Evolutionary conservation across 2,329 filamentous ascomycete species (phyloP), one percentile per base, ranked within the genome.

Genomic region (Fonsecaea pugnacius): DNA sequence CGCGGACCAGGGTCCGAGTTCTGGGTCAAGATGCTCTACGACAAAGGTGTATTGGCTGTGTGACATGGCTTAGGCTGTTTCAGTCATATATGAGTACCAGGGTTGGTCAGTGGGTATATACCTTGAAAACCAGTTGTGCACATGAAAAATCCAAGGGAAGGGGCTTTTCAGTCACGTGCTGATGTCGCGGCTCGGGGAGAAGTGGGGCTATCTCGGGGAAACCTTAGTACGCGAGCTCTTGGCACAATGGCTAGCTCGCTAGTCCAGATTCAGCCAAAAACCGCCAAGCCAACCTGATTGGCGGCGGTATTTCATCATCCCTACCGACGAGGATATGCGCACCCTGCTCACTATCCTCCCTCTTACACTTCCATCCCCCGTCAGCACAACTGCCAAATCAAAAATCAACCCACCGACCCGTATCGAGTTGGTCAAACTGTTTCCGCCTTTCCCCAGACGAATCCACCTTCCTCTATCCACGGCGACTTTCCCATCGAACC

Each of bases 11-110:
- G 87, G 86, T 36, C 96, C 95, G 33, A 99, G 85, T 78, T 99
- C 95, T 46, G 91, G 89, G 80, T 99, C 95, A 69, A 99, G 88
- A 78, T 99, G 94, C 82, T 98, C 94, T 72, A 98, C 93, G 73
- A 98, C 91, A 79, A 95, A 97, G 50, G 88, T 93, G 78, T 92
- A 91, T 69, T 46, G 55, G n/a, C 21, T 32, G 9, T 57, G 24
- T 9, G 61, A 10, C 67, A 76, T 75, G 18, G 68, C 57, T n/a
- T 40, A 7, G 14, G 8, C 30, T 14, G 2, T n/a, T 8, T 48
- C 18, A 27, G 27, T 30, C 43, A 10, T 55, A 9, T 24, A 60
- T n/a, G n/a, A 27, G 14, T 18, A 43, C 18, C 60, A 36, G 62
- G 27, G 14, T 43, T 9, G 18, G 56, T 14, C 8, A 35, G 27